Percentiles rank a stretch among this genome's conserved stretches.
Evolutionary conservation across 164 flowering plant genomes (phyloP).

Genomic region (Annona squamosa): DNA sequence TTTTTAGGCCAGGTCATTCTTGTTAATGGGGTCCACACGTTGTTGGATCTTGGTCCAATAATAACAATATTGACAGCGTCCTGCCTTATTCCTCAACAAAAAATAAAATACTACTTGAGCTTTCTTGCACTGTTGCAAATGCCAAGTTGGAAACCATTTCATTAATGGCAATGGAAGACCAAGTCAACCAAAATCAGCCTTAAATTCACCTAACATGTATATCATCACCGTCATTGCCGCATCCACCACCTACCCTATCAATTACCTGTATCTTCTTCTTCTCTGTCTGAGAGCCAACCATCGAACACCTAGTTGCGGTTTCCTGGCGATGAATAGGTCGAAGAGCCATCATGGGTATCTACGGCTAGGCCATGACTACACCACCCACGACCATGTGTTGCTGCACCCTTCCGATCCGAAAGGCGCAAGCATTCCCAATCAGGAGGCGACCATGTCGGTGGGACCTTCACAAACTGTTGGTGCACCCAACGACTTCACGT

Average conservation of each 20-base stretch:
- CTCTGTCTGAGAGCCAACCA: background rate
- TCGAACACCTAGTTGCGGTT: background rate
- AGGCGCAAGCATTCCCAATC: background rate
- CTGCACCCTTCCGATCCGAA: background rate
- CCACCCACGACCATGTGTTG: background rate
- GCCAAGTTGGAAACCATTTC: no score
- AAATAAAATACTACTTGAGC: no score
- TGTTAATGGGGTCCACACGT: no score
- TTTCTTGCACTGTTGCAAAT: no score
- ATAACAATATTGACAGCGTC: no score
- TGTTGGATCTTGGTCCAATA: no score
- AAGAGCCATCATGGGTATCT: background rate
- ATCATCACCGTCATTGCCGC: background rate
- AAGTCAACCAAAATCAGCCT: background rate
- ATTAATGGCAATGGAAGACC: background rate
- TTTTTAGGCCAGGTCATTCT: no score
- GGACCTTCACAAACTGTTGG: background rate
- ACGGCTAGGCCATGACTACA: background rate
- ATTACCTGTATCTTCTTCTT: background rate
- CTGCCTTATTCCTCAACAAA: no score
- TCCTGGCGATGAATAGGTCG: constrained; percentile 1
- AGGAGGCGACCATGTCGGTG: background rate
- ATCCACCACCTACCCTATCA: background rate
- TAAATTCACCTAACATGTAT: background rate
- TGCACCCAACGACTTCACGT: background rate